Evolutionary conservation across 73 alveolate genomes (phyloP), one percentile per base, ranked within the genome.

Genomic region (Paramecium octaurelia): DNA sequence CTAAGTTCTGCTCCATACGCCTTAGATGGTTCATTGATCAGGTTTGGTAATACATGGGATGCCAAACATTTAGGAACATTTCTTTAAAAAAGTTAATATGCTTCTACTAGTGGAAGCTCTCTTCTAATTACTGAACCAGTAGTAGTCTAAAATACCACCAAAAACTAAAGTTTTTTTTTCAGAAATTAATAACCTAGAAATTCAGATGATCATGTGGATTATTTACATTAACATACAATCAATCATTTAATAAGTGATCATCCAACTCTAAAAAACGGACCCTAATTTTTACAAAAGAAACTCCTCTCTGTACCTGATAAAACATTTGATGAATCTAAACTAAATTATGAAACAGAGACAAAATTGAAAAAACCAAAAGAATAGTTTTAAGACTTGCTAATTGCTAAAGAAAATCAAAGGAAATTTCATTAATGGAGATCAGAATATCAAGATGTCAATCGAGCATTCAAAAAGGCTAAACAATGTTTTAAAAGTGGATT

Each of bases 51-150:
- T 44, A 75, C 88, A 11, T 75, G 57, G 64, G 88, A 75, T 75
- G 88, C 88, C 23, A 21, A 75, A 11, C 88, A 75, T 75, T 75
- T 75, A 44, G 88, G 88, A 34, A 75, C 69, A 1, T 75, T 75
- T 18, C 48, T 75, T 31, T 8, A 29, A 75, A 75, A 75, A 75
- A 31, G 38, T 2, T 21, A 75, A 75, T 75, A 36, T 75, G 88
- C 88, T 40, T 16, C 88, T 12, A 36, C 14, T 14, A 68, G 54
- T 34, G 48, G 38, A 34, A 75, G 23, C 9, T 16, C 88, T 31
- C 34, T 75, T 21, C 36, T 12, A 75, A 36, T 14, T 34, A 75
- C 40, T 16, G 88, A 75, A 16, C 68, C 88, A 36, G 31, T 27
- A 27, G 31, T 27, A 27, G 10, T 36, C 59, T 36, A 75, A 36